Evolutionary conservation across 2,329 filamentous ascomycete species (phyloP), one percentile per base, ranked within the genome.

Genomic region (Myriosclerotinia scirpicola): DNA sequence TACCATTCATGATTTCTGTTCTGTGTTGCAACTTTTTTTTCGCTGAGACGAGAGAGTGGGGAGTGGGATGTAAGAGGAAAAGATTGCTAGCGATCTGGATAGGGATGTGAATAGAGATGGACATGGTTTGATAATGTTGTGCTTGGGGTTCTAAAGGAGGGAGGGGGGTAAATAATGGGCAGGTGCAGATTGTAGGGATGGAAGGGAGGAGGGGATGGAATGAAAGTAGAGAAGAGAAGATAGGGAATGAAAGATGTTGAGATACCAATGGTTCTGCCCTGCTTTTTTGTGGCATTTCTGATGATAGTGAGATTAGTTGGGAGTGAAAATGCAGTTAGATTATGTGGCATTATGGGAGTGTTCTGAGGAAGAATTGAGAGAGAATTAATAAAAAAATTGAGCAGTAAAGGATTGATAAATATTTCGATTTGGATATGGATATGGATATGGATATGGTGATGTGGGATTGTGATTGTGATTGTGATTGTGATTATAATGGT

Each of bases 1-100:
- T 64, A 64, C 61, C 61, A 64, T 64, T 64, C 61, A 64, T 55
- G 61, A 64, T 64, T 55, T 55, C 40, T 44, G 26, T 42, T 64
- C 11, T 64, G 50, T n/a, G 38, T 55, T 42, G n/a, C 30, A 14
- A 4, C 40, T 30, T 14, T 9, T 9, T 26, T 36, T 15, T 30
- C 34, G 30, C 22, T 42, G 36, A 62, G 34, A 15, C 12, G n/a
- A 5, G n/a, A 2, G 20, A 30, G 12, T 0, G n/a, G 48, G 8
- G 36, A 46, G 12, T 30, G 22, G 26, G 20, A 7, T 30, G 40
- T 7, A 54, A 22, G 50, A 26, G 38, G n/a, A n/a, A 15, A 12
- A 36, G 61, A 30, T 55, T 36, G 38, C 20, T 55, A 36, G 20
- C 20, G 38, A 55, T 64, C 44, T 59, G 30, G 40, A 59, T 59